phyloP scores from a whole-genome alignment of 108 stramenopile genomes.

The Nitzschia sp. region DNA sequence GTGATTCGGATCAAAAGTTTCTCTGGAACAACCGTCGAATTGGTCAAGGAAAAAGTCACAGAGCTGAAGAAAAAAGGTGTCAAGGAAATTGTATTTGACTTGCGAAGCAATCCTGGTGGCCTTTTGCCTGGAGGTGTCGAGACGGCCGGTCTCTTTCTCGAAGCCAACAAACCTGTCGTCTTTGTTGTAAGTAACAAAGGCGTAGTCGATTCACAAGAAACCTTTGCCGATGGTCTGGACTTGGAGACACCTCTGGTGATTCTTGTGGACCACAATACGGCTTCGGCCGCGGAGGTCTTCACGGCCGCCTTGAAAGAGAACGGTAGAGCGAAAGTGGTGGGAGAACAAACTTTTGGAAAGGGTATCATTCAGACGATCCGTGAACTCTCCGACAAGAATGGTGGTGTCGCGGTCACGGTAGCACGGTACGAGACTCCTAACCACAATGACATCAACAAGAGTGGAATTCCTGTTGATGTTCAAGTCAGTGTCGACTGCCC shows the following conservation, averaged over 20 bases:
- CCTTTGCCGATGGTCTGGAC: conserved; percentile 68
- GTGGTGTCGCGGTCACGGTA: conserved; percentile 88
- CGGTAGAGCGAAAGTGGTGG: conserved; percentile 67
- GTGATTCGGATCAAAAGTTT: conserved; percentile 89
- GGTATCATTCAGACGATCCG: conserved; percentile 91
- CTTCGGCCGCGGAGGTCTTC: conserved; percentile 89
- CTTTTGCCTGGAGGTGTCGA: conserved; percentile 94
- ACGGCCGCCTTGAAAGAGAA: conserved; percentile 91
- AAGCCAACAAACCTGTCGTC: conserved; percentile 74
- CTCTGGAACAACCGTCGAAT: conserved; percentile 81
- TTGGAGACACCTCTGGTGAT: conserved; percentile 67
- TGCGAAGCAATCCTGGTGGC: conserved; percentile 95
- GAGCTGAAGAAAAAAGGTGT: conserved; percentile 85
- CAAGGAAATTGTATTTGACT: conserved; percentile 76
- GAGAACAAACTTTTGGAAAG: conserved; percentile 90
- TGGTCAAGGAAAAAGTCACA: conserved; percentile 68
- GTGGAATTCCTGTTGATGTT: conserved; percentile 76
- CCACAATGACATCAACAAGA: conserved; percentile 85
- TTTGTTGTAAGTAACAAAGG: conserved; percentile 86
- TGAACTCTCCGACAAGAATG: conserved; percentile 64
- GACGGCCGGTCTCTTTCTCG: conserved; percentile 89
- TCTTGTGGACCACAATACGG: conserved; percentile 86
- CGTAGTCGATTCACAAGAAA: conserved; percentile 65
- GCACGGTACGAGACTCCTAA: conserved; percentile 89
- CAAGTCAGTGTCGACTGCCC: conserved; percentile 62